Percentiles rank a stretch among this genome's conserved stretches.
phyloP scores from a whole-genome alignment of 176 grass and related monocot genomes.

The Pontederia paniculata region DNA sequence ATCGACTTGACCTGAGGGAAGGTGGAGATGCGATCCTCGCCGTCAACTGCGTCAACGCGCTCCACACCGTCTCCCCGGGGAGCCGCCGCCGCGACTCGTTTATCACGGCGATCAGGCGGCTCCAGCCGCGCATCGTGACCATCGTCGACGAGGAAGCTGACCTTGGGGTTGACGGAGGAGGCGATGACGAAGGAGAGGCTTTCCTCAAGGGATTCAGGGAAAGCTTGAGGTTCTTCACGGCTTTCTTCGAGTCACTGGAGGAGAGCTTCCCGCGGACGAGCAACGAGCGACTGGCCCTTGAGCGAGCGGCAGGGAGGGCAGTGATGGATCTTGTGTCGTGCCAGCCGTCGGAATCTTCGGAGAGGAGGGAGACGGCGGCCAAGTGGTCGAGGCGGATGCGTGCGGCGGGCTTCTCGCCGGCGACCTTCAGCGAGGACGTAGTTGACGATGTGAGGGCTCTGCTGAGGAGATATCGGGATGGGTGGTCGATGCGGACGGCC shows the following conservation, averaged over 20 bases:
- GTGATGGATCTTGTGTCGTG: constrained; percentile 86
- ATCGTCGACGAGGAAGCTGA: constrained; percentile 92
- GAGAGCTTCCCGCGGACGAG: constrained; percentile 83
- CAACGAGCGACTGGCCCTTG: constrained; percentile 81
- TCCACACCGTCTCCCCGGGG: constrained; percentile 44
- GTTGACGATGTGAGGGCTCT: constrained; percentile 75
- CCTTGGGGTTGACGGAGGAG: constrained; percentile 25
- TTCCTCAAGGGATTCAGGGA: constrained; percentile 85
- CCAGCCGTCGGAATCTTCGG: constrained; percentile 53
- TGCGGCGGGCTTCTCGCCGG: constrained; percentile 52
- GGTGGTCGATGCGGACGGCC: constrained; percentile 67
- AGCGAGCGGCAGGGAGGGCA: constrained; percentile 62
- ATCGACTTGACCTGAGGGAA: constrained; percentile 48
- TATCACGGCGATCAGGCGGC: constrained; percentile 37
- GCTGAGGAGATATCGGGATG: constrained; percentile 77
- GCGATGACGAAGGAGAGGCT: constrained; percentile 42
- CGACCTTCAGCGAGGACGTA: constrained; percentile 86
- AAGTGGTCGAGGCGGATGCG: constrained; percentile 55
- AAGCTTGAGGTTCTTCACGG: constrained; percentile 76
- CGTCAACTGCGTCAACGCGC: constrained; percentile 76
- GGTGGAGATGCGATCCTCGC: constrained; percentile 40
- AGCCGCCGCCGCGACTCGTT: constrained; percentile 44
- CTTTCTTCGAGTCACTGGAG: constrained; percentile 86
- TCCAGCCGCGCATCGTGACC: constrained; percentile 69
- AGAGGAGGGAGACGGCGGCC: constrained; percentile 64